A percentile compares a stretch with the other conserved stretches of the same genome.
These are phyloP conservation scores for Acer yangbiense DNA, from an alignment of 345 rosid genomes.

Conservation along the genomic window DNA sequence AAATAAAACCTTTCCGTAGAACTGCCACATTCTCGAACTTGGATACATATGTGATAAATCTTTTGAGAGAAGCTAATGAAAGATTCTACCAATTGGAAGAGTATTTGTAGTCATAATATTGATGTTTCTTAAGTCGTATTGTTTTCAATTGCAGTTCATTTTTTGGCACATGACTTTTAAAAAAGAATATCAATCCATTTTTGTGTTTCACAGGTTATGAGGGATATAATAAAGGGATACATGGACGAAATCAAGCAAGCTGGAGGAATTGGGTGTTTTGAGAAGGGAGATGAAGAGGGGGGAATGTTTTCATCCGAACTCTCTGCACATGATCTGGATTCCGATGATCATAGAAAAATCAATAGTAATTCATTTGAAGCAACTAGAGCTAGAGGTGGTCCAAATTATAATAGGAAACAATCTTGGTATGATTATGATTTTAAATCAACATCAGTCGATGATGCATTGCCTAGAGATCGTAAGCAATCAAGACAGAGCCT, in stretches of 20 bases:
- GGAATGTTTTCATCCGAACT: slow-evolving; percentile 33
- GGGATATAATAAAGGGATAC: slow-evolving; percentile 84
- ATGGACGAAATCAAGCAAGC: slow-evolving; percentile 83
- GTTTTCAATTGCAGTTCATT: not conserved
- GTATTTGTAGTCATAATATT: not conserved
- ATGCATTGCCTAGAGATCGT: slow-evolving; percentile 30
- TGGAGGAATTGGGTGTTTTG: slow-evolving; percentile 89
- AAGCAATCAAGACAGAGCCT: slow-evolving; percentile 32
- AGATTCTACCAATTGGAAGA: not conserved
- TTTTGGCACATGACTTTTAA: not conserved
- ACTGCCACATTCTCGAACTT: not conserved
- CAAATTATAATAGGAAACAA: slow-evolving; percentile 32
- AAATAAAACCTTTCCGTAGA: not conserved
- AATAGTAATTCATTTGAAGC: slow-evolving; percentile 27
- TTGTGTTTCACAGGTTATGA: slow-evolving; percentile 53
- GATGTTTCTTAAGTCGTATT: not conserved
- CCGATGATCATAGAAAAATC: slow-evolving; percentile 25
- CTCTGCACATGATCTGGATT: slow-evolving; percentile 20
- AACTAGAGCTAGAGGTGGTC: slow-evolving; percentile 15
- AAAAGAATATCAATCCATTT: slow-evolving; percentile 14
- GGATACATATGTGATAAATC: not conserved
- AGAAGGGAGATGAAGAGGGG: slow-evolving; percentile 47
- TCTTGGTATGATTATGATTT: slow-evolving; percentile 28
- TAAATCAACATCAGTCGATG: slow-evolving; percentile 31
- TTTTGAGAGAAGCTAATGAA: not conserved